These are phyloP conservation scores for Yarrowia sp. DNA, from an alignment of 805 yeast genomes.

Conservation along the genomic window DNA sequence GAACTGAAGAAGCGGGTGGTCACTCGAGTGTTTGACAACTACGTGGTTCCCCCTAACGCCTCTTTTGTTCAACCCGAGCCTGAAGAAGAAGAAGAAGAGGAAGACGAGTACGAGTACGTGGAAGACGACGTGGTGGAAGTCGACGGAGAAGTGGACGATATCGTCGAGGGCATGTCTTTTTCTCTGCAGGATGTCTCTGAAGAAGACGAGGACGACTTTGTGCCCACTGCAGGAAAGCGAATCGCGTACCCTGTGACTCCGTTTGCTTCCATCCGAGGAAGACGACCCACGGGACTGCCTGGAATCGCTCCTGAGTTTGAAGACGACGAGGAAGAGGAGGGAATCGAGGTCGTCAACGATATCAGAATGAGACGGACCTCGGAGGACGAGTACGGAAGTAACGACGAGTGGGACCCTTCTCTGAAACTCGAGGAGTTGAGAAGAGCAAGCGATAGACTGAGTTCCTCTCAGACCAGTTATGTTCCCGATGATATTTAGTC, in stretches of 20 bases:
- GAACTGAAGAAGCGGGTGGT: slow-evolving; percentile 12
- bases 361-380: slow-evolving; percentile 17
- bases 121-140: slow-evolving; percentile 30
- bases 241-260: slow-evolving; percentile 33
- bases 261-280: slow-evolving; percentile 21
- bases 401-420: slow-evolving; percentile 26
- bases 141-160: slow-evolving; percentile 5
- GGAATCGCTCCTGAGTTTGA: slow-evolving; percentile 14
- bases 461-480: background rate
- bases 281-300: slow-evolving; percentile 26
- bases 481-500: slow-evolving; percentile 27
- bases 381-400: slow-evolving; percentile 18
- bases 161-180: slow-evolving; percentile 14
- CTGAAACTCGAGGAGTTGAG: slow-evolving; percentile 26
- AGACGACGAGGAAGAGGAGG: slow-evolving; percentile 22
- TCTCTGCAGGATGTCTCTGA: slow-evolving; percentile 14
- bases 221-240: background rate
- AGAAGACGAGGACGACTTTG: slow-evolving; percentile 3
- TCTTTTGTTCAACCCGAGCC: background rate
- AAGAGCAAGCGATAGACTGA: slow-evolving; percentile 13
- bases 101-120: slow-evolving; percentile 15
- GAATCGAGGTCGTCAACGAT: slow-evolving; percentile 20
- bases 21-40: slow-evolving; percentile 35
- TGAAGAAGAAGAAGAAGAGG: slow-evolving; percentile 5
- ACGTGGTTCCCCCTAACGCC: slow-evolving; percentile 15